phyloP scores from a whole-genome alignment of 257 asterid genomes.

The Solanum infundibuliforme region DNA sequence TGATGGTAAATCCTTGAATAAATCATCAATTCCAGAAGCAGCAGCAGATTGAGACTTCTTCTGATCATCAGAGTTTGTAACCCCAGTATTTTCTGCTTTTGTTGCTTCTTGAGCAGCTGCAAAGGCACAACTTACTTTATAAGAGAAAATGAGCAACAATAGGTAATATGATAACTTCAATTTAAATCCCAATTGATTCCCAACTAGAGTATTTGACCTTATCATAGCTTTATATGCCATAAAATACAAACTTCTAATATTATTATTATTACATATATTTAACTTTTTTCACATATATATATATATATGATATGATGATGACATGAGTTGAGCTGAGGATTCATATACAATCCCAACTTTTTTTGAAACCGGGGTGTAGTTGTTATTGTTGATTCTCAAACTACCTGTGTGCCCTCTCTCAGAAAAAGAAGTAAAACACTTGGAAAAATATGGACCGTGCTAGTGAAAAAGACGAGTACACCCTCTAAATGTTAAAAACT shows the following conservation, averaged over 20 bases:
- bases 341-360: neutral
- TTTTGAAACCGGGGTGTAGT: neutral
- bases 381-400: neutral
- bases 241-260: neutral
- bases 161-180: neutral
- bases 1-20: conserved; percentile 64
- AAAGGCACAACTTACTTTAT: conserved; percentile 8
- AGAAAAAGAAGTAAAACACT: neutral
- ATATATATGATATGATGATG: neutral
- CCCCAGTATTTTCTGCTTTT: conserved; percentile 30
- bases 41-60: conserved; percentile 39
- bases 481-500: neutral
- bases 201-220: neutral
- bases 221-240: neutral
- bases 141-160: neutral
- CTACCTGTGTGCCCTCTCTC: neutral
- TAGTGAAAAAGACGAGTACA: neutral
- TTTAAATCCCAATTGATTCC: neutral
- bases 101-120: conserved; percentile 73
- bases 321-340: neutral
- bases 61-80: conserved; percentile 24
- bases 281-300: neutral
- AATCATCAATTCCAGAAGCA: conserved; percentile 66
- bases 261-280: neutral
- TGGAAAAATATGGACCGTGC: neutral